phyloP scores from a whole-genome alignment of 257 asterid genomes.

The Fraxinus quadrangulata region DNA sequence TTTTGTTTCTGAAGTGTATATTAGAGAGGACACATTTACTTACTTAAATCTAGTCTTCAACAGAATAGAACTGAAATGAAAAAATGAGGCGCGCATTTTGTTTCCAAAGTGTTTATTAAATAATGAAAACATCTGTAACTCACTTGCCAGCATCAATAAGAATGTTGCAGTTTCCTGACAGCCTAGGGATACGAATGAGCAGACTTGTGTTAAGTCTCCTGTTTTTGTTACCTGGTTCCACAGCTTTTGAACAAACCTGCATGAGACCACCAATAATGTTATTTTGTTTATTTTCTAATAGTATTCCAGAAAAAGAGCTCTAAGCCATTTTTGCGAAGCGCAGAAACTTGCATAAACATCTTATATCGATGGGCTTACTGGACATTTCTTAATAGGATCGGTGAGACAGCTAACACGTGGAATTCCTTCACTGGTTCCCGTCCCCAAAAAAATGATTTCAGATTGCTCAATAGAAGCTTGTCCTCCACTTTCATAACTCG shows the following conservation, averaged over 20 bases:
- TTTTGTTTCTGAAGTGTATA: background rate
- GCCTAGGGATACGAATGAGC: conserved; percentile 65
- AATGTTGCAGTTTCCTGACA: conserved; percentile 64
- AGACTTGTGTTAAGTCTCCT: conserved; percentile 95
- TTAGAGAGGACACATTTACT: background rate
- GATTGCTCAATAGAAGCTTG: conserved; percentile 47
- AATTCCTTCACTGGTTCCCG: conserved; percentile 99
- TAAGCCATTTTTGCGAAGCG: background rate
- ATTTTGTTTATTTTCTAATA: conserved; percentile 12
- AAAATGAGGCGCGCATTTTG: background rate
- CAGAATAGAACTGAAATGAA: background rate
- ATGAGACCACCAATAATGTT: conserved; percentile 1
- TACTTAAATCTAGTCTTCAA: background rate
- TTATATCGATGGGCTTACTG: conserved; percentile 44
- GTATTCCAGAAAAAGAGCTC: conserved; percentile 11
- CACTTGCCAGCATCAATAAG: conserved; percentile 98
- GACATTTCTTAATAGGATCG: conserved; percentile 65
- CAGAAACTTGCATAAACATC: conserved; percentile 11
- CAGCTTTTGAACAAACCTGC: conserved; percentile 88
- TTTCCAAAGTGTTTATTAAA: background rate
- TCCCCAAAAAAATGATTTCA: conserved; percentile 79
- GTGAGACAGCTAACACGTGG: conserved; percentile 99
- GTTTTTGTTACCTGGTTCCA: conserved; percentile 73
- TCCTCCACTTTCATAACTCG: conserved; percentile 35
- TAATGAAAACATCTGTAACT: conserved; percentile 34